These are phyloP conservation scores for Fusarium zealandicum DNA, from an alignment of 2,329 filamentous ascomycete species.

Conservation along the genomic window DNA sequence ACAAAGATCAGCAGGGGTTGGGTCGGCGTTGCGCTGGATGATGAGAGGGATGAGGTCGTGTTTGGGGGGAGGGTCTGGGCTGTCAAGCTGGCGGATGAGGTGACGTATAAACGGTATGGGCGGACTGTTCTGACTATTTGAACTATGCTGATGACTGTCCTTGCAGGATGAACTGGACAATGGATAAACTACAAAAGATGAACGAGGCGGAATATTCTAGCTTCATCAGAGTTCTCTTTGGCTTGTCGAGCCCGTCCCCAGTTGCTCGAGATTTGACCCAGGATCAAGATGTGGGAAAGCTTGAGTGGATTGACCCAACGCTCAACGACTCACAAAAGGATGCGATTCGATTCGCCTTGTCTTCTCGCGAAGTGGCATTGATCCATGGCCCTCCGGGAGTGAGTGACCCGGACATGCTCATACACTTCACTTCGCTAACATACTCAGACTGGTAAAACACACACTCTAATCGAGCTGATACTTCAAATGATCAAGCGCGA, in stretches of 20 bases:
- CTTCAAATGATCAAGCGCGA: slow-evolving; percentile 82
- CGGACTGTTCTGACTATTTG: neutral
- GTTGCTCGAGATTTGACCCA: slow-evolving; percentile 51
- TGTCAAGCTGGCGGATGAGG: slow-evolving; percentile 72
- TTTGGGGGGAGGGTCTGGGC: slow-evolving; percentile 64
- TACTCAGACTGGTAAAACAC: slow-evolving; percentile 85
- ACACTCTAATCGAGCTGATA: slow-evolving; percentile 94
- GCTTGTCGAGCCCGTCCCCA: slow-evolving; percentile 60
- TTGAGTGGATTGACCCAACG: slow-evolving; percentile 68
- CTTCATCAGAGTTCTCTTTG: slow-evolving; percentile 70
- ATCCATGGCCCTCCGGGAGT: slow-evolving; percentile 93
- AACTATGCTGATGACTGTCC: neutral
- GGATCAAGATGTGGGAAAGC: slow-evolving; percentile 53
- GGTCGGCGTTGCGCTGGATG: slow-evolving; percentile 74
- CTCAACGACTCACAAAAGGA: slow-evolving; percentile 73
- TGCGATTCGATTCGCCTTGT: slow-evolving; percentile 81
- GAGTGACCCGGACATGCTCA: slow-evolving; percentile 40
- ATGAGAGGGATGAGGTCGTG: slow-evolving; percentile 60
- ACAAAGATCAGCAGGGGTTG: slow-evolving; percentile 65
- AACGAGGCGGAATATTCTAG: slow-evolving; percentile 62
- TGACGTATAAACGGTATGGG: slow-evolving; percentile 65
- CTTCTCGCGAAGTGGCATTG: slow-evolving; percentile 80
- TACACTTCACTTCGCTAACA: slow-evolving; percentile 8
- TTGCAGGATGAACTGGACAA: slow-evolving; percentile 66
- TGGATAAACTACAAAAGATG: slow-evolving; percentile 67